Base-by-base conservation (phyloP, 768 basidiomycete genomes). In the Lentinus tigrinus region DNA sequence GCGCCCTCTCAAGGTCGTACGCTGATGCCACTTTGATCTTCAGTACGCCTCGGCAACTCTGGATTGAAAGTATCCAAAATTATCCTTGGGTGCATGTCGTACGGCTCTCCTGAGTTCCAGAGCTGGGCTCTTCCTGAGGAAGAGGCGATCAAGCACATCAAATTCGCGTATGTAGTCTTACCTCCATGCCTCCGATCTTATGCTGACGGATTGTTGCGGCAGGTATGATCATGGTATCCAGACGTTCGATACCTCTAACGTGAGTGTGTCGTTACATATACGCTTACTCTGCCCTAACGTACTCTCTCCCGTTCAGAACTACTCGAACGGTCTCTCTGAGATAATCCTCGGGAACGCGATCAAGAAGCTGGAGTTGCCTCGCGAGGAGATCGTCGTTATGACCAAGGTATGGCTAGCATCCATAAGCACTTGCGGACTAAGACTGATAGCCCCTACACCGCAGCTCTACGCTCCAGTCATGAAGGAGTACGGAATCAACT, bases 311-410 rank as follows among this genome's bases (percentile, higher is more conserved):
- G 8, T 48, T 13, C 39, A 74, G 70, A 55, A 69, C 3, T 79
- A 80, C 60, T 74, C 72, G 5, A 72, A 75, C 50, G 78, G 78
- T 9, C 57, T 70, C 4, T 77, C 76, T 0, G 81, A 82, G 64
- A 56, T 66, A 36, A 75, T 82, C 58, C 69, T 81, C 23, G 80
- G 81, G 21, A 77, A 78, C 50, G 78, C 77, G 4, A 74, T 83
- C 65, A 80, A 78, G 64, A 60, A 75, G 63, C 67, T 75, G 52
- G 56, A 76, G 17, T 68, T 80, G 2, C 81, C 79, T 0, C 72
- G 82, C 11, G 78, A 80, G 19, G 74, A 77, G 60, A 65, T 82
- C 31, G 81, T 84, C 10, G 73, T 84, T 48, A 71, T 83, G 68
- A 82, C 81, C 50, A 85, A 84, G 73, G 69, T 71, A 28, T 42